Base-by-base conservation (phyloP, 176 grass and related monocot species). In the Otatea glauca region DNA sequence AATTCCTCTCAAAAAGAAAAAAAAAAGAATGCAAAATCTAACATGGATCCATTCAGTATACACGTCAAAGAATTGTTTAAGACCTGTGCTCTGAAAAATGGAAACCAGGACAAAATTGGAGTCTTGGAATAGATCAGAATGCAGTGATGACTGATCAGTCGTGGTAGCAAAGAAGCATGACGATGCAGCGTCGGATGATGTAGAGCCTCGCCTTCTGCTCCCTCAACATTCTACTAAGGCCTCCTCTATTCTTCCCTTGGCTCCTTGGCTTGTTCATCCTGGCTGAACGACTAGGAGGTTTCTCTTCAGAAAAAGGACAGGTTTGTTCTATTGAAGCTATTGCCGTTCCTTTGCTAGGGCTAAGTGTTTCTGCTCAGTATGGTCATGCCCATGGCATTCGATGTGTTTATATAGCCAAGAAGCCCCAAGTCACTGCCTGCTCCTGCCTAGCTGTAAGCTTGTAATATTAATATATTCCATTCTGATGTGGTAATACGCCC, bases 131-230 rank as follows among this genome's bases (percentile, higher is more conserved):
- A 60, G 20, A 66, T 11, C 4, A 48, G 79, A 67, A 79, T 4
- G 10, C 77, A 8, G 0, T 65, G 34, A 51, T 81, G 58, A 51
- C 7, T 60, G 50, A 37, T 84, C 68, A 84, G 25, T 91, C 77
- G 7, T 63, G 81, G 70, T 81, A 78, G 82, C 81, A 85, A 37
- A 91, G 62, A 65, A 88, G 64, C 72, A 88, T 73, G 56, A 53
- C 37, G 45, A 91, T 39, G 56, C 85, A 91, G 43, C 85, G 44
- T 5, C 81, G 44, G 18, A 91, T 91, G 72, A 91, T 85, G 82
- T 91, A 85, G n/a, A 88, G 37, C 77, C 71, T 88, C 7, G 76
- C 56, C 82, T 74, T 91, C 35, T 91, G 72, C 77, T 91, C 89
- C 64, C 68, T 88, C 65, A 88, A 18, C 45, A 77, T 67, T 76